Conservation (phyloP, 1,139 yeast species). For the Entelexis sorbosivorans region DNA sequence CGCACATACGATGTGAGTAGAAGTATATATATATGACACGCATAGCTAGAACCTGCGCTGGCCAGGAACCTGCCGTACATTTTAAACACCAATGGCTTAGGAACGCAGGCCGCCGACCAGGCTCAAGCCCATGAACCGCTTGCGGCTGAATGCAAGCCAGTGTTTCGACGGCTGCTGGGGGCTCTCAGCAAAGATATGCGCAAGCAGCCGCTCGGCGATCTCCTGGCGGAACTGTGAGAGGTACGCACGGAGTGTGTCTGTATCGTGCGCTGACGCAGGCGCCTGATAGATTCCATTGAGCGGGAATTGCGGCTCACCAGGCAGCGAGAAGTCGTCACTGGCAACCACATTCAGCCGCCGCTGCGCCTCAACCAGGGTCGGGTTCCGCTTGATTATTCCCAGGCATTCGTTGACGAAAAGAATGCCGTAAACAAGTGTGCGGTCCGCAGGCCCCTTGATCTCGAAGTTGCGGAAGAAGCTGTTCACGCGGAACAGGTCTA, state of each 20-base stretch:
- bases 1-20: no score
- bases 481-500: slow-evolving; percentile 89
- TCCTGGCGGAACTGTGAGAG: slow-evolving; percentile 92
- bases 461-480: slow-evolving; percentile 94
- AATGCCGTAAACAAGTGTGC: slow-evolving; percentile 93
- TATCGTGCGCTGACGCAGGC: slow-evolving; percentile 63
- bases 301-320: slow-evolving; percentile 94
- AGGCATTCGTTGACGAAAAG: slow-evolving; percentile 79
- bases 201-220: slow-evolving; percentile 67
- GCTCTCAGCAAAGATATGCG: slow-evolving; percentile 51
- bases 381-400: slow-evolving; percentile 39
- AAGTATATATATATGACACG: no score
- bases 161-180: slow-evolving; percentile 40
- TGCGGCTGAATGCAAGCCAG: slow-evolving; percentile 93
- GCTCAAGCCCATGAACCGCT: slow-evolving; percentile 85
- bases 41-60: no score
- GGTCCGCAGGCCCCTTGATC: slow-evolving; percentile 88
- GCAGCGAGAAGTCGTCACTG: slow-evolving; percentile 76
- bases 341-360: slow-evolving; percentile 70
- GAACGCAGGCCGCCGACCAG: slow-evolving; percentile 25
- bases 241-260: slow-evolving; percentile 67
- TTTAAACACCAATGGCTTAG: not conserved
- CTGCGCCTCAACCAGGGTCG: slow-evolving; percentile 49
- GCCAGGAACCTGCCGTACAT: no score
- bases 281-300: slow-evolving; percentile 72